Conservation (phyloP, 1,284 basidiomycete genomes). For the Marasmius fiardii region DNA sequence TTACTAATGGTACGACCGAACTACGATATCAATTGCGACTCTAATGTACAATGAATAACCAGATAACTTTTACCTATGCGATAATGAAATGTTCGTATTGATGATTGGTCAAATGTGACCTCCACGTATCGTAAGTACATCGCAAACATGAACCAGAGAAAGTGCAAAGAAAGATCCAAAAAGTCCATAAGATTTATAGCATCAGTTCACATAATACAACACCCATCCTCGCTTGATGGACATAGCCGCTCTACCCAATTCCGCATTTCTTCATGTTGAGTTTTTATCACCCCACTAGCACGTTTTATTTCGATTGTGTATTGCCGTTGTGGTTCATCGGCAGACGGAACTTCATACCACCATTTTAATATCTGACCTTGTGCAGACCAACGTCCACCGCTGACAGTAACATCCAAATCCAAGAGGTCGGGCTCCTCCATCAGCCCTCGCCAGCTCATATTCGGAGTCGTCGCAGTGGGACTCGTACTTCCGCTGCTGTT, state of each 20-base stretch:
- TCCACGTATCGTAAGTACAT: neutral
- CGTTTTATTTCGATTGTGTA: slow-evolving; percentile 68
- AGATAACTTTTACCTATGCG: neutral
- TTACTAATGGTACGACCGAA: neutral
- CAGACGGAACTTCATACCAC: slow-evolving; percentile 75
- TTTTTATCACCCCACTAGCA: slow-evolving; percentile 57
- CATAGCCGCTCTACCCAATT: slow-evolving; percentile 12
- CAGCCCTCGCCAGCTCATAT: slow-evolving; percentile 7
- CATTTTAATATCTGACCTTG: slow-evolving; percentile 76
- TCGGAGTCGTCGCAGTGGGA: slow-evolving; percentile 1
- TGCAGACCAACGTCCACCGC: slow-evolving; percentile 66
- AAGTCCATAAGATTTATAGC: neutral
- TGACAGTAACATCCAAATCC: slow-evolving; percentile 48
- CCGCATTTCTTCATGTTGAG: slow-evolving; percentile 5
- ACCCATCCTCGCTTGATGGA: slow-evolving; percentile 6
- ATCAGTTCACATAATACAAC: slow-evolving; percentile 10
- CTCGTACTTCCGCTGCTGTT: neutral
- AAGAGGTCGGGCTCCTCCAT: slow-evolving; percentile 24
- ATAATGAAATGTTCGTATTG: neutral
- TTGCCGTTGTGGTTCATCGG: slow-evolving; percentile 42
- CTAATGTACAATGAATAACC: neutral
- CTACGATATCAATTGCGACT: neutral
- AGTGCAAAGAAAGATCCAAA: neutral
- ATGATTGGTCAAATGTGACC: neutral
- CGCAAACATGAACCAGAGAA: neutral